phyloP scores from a whole-genome alignment of 139 green algal genomes.

The Chlorokybus atmophyticus region DNA sequence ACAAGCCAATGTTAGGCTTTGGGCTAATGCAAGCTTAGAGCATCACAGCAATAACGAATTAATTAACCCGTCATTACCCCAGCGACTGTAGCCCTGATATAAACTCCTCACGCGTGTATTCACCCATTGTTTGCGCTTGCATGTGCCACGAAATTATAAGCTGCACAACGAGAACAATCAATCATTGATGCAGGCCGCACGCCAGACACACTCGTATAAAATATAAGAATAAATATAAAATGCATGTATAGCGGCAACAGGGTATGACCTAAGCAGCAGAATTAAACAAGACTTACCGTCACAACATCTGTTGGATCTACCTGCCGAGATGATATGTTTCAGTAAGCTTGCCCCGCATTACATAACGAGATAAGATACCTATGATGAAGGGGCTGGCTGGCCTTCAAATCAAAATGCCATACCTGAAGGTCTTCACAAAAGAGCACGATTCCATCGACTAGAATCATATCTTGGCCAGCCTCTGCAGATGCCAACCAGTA shows the following conservation, averaged over 20 bases:
- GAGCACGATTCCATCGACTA: conserved; percentile 28
- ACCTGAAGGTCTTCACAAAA: conserved; percentile 36
- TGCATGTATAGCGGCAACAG: too few relatives aligned
- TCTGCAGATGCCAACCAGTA: too few relatives aligned
- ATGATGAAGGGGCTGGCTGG: too few relatives aligned
- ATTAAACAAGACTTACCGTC: conserved; percentile 23
- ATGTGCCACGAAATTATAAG: conserved; percentile 76
- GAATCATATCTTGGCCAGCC: conserved; percentile 28
- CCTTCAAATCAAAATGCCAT: too few relatives aligned
- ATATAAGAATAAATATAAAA: too few relatives aligned
- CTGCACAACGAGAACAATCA: conserved; percentile 33
- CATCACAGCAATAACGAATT: neutral
- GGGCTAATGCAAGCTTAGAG: too few relatives aligned
- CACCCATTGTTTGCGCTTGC: conserved; percentile 66
- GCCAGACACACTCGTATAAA: too few relatives aligned
- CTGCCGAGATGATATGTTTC: too few relatives aligned
- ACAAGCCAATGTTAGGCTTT: neutral
- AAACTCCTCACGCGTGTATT: conserved; percentile 69
- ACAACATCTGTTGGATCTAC: conserved; percentile 28
- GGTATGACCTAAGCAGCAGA: too few relatives aligned
- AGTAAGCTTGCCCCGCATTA: too few relatives aligned
- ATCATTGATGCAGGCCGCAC: too few relatives aligned
- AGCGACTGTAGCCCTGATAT: conserved; percentile 27
- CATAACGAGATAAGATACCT: too few relatives aligned
- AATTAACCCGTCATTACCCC: conserved; percentile 3